phyloP scores from a whole-genome alignment of 2,329 filamentous ascomycete species.

The Stachybotrys chartarum region DNA sequence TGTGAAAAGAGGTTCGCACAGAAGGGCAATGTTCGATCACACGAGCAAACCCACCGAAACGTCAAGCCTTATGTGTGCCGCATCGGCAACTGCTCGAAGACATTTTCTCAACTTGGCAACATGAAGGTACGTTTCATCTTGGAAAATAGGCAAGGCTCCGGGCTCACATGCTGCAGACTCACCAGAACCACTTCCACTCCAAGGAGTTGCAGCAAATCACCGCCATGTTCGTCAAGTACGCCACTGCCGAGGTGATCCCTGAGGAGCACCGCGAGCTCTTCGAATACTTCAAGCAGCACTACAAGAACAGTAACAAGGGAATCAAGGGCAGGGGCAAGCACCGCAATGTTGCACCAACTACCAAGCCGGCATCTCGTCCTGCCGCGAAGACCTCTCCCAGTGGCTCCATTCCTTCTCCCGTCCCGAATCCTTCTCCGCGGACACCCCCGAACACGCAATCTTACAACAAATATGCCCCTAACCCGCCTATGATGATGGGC shows the following conservation, averaged over 20 bases:
- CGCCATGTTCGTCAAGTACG: constrained; percentile 58
- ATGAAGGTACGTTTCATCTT: constrained; percentile 59
- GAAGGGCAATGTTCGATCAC: constrained; percentile 76
- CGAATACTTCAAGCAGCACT: constrained; percentile 78
- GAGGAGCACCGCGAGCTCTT: constrained; percentile 68
- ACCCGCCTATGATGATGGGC: not conserved
- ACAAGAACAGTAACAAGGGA: constrained; percentile 97
- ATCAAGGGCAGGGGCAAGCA: constrained; percentile 94
- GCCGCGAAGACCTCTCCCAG: not conserved
- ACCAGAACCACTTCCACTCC: constrained; percentile 90
- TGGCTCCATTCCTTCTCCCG: not conserved
- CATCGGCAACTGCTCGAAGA: constrained; percentile 77
- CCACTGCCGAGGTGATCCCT: constrained; percentile 48
- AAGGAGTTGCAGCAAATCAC: constrained; percentile 65
- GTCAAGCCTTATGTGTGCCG: constrained; percentile 75
- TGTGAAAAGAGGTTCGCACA: constrained; percentile 82
- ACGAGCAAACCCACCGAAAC: constrained; percentile 72
- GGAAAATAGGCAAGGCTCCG: not conserved
- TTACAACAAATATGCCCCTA: not conserved
- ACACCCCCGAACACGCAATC: not conserved
- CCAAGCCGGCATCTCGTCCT: constrained; percentile 15
- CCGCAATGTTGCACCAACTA: constrained; percentile 48
- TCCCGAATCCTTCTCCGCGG: not conserved
- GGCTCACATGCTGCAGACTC: constrained; percentile 46
- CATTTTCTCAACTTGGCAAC: constrained; percentile 86